Evolutionary conservation across 768 basidiomycete species (phyloP), one percentile per base, ranked within the genome.

Genomic region (Mycena rebaudengoi): DNA sequence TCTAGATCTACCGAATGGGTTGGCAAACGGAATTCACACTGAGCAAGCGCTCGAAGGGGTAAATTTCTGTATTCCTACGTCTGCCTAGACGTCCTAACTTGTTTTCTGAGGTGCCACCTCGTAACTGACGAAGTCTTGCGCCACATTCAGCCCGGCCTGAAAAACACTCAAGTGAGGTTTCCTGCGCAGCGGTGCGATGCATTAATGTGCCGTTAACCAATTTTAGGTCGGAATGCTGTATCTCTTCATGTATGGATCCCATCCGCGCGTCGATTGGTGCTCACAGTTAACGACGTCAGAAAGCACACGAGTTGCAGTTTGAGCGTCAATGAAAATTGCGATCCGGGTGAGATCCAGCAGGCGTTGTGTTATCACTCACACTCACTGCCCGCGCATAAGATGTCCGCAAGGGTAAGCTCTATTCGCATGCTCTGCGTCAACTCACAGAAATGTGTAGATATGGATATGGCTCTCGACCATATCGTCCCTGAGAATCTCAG

Each of bases 381-480:
- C n/a, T 35, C 44, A 20, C 8, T 50, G 43, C 52, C 16, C 41
- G n/a, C n/a, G n/a, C n/a, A n/a, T n/a, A n/a, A 75, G 76, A 80
- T 69, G 76, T 81, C 44, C 72, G 78, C 49, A 79, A 73, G 74
- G 75, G 76, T 77, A 30, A 30, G 40, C 54, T 56, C n/a, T 32
- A 21, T 45, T 14, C 5, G 45, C 35, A 50, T 39, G 50, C 46
- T 20, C 18, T 43, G 14, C 30, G 16, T 23, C 61, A 56, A 26
- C 35, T 35, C 26, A 40, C 28, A 30, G 12, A 44, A 30, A 25
- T 26, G 39, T 45, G 35, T 62, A 92, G 96, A 98, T 73, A 96
- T 98, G 95, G 89, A 94, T 70, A 97, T 96, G 94, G 93, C 94
- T 5, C 79, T 98, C 20, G 96, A 98, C 76, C 84, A 78, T 29